Base-by-base conservation (phyloP, 345 rosid species). In the Bruguiera sexangula region DNA sequence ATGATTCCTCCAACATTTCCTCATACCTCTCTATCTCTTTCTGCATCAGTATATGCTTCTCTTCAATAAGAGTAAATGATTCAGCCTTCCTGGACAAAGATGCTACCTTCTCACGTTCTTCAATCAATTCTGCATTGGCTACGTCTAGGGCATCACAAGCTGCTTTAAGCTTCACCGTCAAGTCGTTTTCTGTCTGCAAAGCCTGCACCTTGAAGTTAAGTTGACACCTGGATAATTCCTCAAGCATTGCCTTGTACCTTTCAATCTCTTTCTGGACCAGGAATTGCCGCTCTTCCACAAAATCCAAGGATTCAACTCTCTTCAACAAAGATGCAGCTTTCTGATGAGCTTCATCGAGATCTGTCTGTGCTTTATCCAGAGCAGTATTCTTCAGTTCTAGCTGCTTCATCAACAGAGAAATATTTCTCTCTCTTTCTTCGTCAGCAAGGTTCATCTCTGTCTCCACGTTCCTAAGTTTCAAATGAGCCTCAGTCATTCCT, bases 271-370 rank as follows among this genome's bases (percentile, higher is more conserved):
- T 56, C 60, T 56, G 60, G 29, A 24, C 16, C 16, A 56, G 31
- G 30, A 56, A 21, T 24, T 56, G 60, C 31, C 9, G 60, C 31
- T 56, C 60, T 56, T 56, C 60, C 1, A 56, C 29, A 16, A 11
- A 26, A 24, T 21, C 29, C 31, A 56, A 56, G 31, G 19, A 56
- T 16, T 56, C 60, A 3, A 24, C 16, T 56, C 60, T 56, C 31
- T 56, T 56, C 29, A 34, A n/a, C 34, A 62, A 62, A 36, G 65
- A n/a, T n/a, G 65, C 65, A 32, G 43, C 50, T 32, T 62, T 62
- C 15, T 36, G 60, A 10, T 6, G 18, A 13, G 22, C 60, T 9
- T 56, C 60, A 24, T 56, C 8, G 19, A 27, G 29, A 24, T 16
- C 13, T 24, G 60, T 6, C 18, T 24, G 60, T 4, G 60, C 60